phyloP scores from a whole-genome alignment of 768 basidiomycete species.

The Rhizopogon salebrosus region DNA sequence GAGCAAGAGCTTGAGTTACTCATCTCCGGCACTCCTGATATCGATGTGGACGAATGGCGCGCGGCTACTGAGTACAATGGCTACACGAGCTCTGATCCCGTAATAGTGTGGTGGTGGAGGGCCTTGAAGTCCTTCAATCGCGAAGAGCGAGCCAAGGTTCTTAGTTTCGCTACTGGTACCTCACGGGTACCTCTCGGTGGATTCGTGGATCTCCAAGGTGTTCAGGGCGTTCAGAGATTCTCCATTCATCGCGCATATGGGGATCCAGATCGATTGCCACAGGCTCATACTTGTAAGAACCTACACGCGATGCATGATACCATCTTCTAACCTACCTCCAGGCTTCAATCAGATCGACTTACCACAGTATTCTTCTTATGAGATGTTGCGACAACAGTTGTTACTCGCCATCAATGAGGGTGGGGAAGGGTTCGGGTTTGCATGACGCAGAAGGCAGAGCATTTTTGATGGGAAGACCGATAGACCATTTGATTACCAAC shows the following conservation, averaged over 20 bases:
- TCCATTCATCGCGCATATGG: slow-evolving; percentile 95
- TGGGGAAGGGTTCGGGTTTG: slow-evolving; percentile 92
- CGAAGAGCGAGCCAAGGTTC: slow-evolving; percentile 92
- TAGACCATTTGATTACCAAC: slow-evolving; percentile 9
- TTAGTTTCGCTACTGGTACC: slow-evolving; percentile 94
- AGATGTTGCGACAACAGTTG: slow-evolving; percentile 89
- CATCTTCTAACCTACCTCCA: slow-evolving; percentile 26
- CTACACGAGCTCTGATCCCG: slow-evolving; percentile 84
- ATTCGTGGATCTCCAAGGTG: slow-evolving; percentile 92
- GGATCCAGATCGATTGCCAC: slow-evolving; percentile 76
- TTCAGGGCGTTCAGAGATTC: slow-evolving; percentile 91
- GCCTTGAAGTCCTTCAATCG: slow-evolving; percentile 96
- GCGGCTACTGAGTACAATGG: slow-evolving; percentile 89
- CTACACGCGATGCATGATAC: not conserved
- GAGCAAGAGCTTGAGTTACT: slow-evolving; percentile 92
- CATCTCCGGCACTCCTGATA: slow-evolving; percentile 96
- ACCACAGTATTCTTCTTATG: slow-evolving; percentile 92
- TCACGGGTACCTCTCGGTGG: slow-evolving; percentile 93
- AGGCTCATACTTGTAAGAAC: slow-evolving; percentile 82
- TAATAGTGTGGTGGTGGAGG: slow-evolving; percentile 99
- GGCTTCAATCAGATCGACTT: slow-evolving; percentile 95
- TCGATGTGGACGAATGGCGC: slow-evolving; percentile 97
- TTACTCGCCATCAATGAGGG: slow-evolving; percentile 93
- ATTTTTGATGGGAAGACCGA: not conserved
- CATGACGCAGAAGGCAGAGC: slow-evolving; percentile 25